Percentiles rank a stretch among this genome's conserved stretches.
Evolutionary conservation across 2,329 filamentous ascomycete genomes (phyloP).

Genomic region (Talaromyces atroroseus): DNA sequence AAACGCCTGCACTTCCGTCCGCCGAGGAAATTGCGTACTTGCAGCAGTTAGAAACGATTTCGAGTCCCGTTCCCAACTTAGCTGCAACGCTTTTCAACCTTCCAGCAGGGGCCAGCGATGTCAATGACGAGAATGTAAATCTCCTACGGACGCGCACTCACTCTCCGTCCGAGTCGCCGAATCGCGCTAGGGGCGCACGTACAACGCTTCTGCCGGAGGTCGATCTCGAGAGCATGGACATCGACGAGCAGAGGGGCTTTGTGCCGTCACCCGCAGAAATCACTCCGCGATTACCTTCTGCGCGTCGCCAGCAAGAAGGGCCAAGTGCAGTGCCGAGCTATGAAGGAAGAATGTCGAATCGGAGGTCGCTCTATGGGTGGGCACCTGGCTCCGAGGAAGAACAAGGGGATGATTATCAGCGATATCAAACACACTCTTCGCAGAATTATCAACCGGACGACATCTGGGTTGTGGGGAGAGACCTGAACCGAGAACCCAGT

Average conservation of each 20-base stretch:
- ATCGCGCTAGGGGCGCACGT: constrained; percentile 29
- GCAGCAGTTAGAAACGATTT: constrained; percentile 42
- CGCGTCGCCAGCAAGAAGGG: constrained; percentile 36
- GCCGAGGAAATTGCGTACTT: constrained; percentile 35
- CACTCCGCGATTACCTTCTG: constrained; percentile 38
- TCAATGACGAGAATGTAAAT: constrained; percentile 46
- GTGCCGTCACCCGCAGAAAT: constrained; percentile 30
- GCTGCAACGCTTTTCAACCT: constrained; percentile 47
- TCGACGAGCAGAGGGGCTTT: constrained; percentile 26
- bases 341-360: constrained; percentile 48
- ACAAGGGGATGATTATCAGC: not conserved
- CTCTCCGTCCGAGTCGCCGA: constrained; percentile 25
- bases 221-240: constrained; percentile 32
- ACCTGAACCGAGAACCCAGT: constrained; percentile 17
- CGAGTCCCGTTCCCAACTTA: constrained; percentile 47
- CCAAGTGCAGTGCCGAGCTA: constrained; percentile 47
- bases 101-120: constrained; percentile 37
- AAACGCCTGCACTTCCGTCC: constrained; percentile 22
- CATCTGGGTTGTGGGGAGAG: constrained; percentile 24
- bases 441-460: constrained; percentile 17
- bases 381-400: constrained; percentile 45
- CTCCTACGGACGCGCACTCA: constrained; percentile 43
- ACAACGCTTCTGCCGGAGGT: constrained; percentile 23
- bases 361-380: constrained; percentile 57
- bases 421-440: not conserved